These are phyloP conservation scores for Verticillium nubilum DNA, from an alignment of 2,329 filamentous ascomycete genomes.

Conservation along the genomic window DNA sequence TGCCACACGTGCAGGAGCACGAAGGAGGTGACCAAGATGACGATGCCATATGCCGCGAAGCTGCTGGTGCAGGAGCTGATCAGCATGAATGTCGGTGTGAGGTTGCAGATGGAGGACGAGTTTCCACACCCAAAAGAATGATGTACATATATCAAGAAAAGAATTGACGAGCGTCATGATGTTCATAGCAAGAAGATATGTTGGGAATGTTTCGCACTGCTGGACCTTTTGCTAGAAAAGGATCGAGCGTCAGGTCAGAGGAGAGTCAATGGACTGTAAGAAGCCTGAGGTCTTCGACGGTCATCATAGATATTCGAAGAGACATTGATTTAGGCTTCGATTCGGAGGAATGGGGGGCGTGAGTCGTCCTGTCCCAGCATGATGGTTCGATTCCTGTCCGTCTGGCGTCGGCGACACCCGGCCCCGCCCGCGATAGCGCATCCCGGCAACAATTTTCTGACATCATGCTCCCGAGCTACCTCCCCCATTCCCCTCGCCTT, in stretches of 20 bases:
- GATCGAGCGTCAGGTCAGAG: too few species aligned
- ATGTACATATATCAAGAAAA: not conserved
- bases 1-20: conserved; percentile 90
- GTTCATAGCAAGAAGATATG: not conserved
- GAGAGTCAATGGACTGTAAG: too few species aligned
- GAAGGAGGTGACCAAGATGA: conserved; percentile 82
- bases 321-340: too few species aligned
- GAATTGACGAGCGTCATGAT: not conserved
- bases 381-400: not conserved
- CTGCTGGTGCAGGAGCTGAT: conserved; percentile 91
- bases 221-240: too few species aligned
- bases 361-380: not conserved
- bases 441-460: not conserved
- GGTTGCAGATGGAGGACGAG: conserved; percentile 86
- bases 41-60: conserved; percentile 96
- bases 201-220: not conserved
- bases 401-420: not conserved
- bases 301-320: too few species aligned
- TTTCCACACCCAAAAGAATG: conserved; percentile 60
- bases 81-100: conserved; percentile 97
- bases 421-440: not conserved
- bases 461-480: not conserved
- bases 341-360: too few species aligned
- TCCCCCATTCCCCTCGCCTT: not conserved
- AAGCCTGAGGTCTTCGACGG: too few species aligned